Evolutionary conservation across 768 basidiomycete genomes (phyloP).

Genomic region (Mycena latifolia): DNA sequence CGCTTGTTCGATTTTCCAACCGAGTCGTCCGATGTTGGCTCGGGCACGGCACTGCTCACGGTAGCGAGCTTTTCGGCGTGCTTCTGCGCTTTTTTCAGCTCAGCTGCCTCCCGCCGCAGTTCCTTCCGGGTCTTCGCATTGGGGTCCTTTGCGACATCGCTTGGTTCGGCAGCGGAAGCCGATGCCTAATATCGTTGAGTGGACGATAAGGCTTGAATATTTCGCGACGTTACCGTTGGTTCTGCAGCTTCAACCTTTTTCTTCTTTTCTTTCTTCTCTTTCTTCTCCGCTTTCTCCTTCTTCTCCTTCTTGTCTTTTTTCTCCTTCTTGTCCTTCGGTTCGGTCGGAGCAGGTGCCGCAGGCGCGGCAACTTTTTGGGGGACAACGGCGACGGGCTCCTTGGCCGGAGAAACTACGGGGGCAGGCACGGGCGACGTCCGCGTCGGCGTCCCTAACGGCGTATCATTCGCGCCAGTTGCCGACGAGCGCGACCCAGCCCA

Average conservation of each 20-base stretch:
- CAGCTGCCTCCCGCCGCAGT: slow-evolving; percentile 34
- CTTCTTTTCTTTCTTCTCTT: slow-evolving; percentile 38
- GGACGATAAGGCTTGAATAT: background rate
- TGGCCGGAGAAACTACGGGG: no score
- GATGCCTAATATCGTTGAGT: slow-evolving; percentile 7
- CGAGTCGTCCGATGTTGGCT: slow-evolving; percentile 21
- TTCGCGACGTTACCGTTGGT: slow-evolving; percentile 2
- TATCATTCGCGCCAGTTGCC: slow-evolving; percentile 63
- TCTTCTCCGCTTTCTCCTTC: slow-evolving; percentile 52
- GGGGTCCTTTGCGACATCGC: background rate
- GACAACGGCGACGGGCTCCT: slow-evolving; percentile 28
- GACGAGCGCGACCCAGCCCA: slow-evolving; percentile 29
- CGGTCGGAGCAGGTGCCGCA: slow-evolving; percentile 24
- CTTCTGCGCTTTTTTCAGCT: slow-evolving; percentile 33
- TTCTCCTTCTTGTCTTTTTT: slow-evolving; percentile 51
- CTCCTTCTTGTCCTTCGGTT: slow-evolving; percentile 36
- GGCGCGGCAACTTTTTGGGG: slow-evolving; percentile 26
- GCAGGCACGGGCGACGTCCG: slow-evolving; percentile 49
- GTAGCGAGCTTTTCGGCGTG: slow-evolving; percentile 10
- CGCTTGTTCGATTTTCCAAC: slow-evolving; percentile 25
- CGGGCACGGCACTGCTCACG: slow-evolving; percentile 18
- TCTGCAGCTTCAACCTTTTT: background rate
- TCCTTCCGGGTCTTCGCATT: slow-evolving; percentile 27
- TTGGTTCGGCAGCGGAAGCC: slow-evolving; percentile 6
- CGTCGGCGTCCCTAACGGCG: slow-evolving; percentile 75